phyloP scores from a whole-genome alignment of 148 eudicot species.

The Salicornia ramosissima region DNA sequence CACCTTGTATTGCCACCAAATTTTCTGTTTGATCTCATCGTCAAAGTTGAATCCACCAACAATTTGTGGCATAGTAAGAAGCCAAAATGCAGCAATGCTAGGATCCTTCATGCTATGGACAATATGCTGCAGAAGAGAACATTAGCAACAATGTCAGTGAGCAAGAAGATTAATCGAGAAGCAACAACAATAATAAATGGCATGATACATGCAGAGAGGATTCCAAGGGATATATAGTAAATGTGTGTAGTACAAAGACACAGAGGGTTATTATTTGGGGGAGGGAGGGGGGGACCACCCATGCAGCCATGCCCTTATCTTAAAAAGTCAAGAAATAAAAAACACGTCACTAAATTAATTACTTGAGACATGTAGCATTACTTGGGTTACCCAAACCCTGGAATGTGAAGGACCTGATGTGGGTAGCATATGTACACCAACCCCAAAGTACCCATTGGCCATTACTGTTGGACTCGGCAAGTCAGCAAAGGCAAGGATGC shows the following conservation, averaged over 20 bases:
- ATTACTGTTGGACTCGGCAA: neutral
- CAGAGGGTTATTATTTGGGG: too few relatives aligned
- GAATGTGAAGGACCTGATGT: too few relatives aligned
- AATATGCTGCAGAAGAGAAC: constrained; percentile 59
- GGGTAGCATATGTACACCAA: neutral
- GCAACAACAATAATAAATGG: neutral
- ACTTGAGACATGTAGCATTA: too few relatives aligned
- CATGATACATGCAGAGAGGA: neutral
- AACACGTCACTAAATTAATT: too few relatives aligned
- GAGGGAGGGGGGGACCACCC: too few relatives aligned
- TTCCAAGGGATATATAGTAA: too few relatives aligned
- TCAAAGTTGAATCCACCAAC: constrained; percentile 82
- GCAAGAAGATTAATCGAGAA: neutral
- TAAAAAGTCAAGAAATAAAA: too few relatives aligned
- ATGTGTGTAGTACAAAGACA: too few relatives aligned
- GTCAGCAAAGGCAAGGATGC: too few relatives aligned
- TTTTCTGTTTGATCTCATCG: constrained; percentile 83
- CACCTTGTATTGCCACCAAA: constrained; percentile 98
- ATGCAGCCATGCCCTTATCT: too few relatives aligned
- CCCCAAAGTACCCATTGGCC: neutral
- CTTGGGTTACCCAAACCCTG: constrained; percentile 8
- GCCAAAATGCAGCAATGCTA: constrained; percentile 95
- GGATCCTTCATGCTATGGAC: constrained; percentile 90
- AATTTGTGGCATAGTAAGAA: constrained; percentile 88
- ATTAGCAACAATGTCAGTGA: constrained; percentile 8